Evolutionary conservation across 495 filamentous ascomycete genomes (phyloP), one percentile per base, ranked within the genome.

Genomic region (Aspergillus ostianus): DNA sequence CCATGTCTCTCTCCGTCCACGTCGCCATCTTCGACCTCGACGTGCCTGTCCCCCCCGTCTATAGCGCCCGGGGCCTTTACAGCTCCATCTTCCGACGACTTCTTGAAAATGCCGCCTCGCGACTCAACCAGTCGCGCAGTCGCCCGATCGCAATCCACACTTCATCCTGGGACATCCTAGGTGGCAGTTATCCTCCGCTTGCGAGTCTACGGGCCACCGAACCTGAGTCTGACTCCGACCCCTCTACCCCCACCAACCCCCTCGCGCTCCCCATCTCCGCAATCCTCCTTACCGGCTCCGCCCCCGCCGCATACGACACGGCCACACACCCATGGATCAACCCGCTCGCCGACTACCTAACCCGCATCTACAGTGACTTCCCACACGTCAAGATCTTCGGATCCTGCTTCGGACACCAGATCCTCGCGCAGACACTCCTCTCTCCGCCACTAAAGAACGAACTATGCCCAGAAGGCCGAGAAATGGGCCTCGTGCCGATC

Each of bases 381-480:
- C 79, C 80, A 0, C 54, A 70, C 9, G 70, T 84, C 13, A 76
- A 73, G 60, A 66, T 80, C 8, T 80, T 81, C 58, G 77, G 79
- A 13, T 76, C 77, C 19, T 82, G 77, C 61, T 82, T 82, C 62
- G 79, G 79, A 0, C 79, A 82, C 57, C 77, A 82, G 57, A 57
- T 80, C 26, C 67, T 82, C 55, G 78, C 75, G 5, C 73, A 76
- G 51, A 76, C 73, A 4, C 54, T 73, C 2, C 71, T 82, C 6
- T 66, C 60, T 9, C 51, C 57, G 4, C 58, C 53, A 20, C 65
- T 73, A 50, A 58, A 64, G 29, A 70, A 77, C 10, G 58, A 69
- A 45, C 27, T 52, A 18, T 67, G 66, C 6, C 62, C 65, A 0
- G n/a, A 36, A 0, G 78, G 78, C 2, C 72, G 57, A 9, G 78